Conservation (phyloP, 495 filamentous ascomycete genomes). For the Penicillium paxilli region DNA sequence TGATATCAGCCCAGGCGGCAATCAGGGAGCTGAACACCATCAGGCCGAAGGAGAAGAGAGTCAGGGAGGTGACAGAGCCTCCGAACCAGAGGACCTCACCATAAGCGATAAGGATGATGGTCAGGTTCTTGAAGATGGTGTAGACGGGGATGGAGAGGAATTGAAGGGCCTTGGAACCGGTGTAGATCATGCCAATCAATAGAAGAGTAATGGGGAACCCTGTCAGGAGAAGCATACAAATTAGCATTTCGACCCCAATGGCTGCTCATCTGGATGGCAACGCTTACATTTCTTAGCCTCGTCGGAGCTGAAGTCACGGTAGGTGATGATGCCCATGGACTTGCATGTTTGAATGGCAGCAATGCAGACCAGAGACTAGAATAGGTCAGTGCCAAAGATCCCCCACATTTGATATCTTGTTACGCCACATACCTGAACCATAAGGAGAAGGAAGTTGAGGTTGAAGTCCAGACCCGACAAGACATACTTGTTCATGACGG, state of each 20-base stretch:
- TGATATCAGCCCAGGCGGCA: conserved; percentile 97
- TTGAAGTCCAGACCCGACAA: conserved; percentile 90
- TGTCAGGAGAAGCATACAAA: conserved; percentile 33
- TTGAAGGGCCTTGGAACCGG: conserved; percentile 92
- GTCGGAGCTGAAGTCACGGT: conserved; percentile 84
- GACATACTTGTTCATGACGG: conserved; percentile 98
- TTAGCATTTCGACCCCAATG: too few relatives aligned
- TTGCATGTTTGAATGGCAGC: conserved; percentile 84
- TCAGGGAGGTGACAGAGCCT: conserved; percentile 82
- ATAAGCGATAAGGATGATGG: conserved; percentile 97
- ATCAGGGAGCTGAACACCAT: conserved; percentile 96
- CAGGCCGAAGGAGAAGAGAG: conserved; percentile 92
- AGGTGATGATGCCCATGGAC: conserved; percentile 78
- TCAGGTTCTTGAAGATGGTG: conserved; percentile 99
- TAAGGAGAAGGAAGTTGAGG: conserved; percentile 92
- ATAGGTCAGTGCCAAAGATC: conserved; percentile 8
- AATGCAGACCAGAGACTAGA: conserved; percentile 87
- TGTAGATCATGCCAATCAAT: conserved; percentile 99
- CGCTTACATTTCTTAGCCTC: conserved; percentile 93
- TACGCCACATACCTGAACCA: conserved; percentile 84
- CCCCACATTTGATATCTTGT: too few relatives aligned
- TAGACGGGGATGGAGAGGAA: conserved; percentile 98
- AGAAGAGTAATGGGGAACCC: conserved; percentile 98
- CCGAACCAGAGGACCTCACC: conserved; percentile 99
- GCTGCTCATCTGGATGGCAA: too few relatives aligned